Percentiles rank a stretch among this genome's conserved stretches.
phyloP scores from a whole-genome alignment of 106 monocot species.

The Narthecium ossifragum region DNA sequence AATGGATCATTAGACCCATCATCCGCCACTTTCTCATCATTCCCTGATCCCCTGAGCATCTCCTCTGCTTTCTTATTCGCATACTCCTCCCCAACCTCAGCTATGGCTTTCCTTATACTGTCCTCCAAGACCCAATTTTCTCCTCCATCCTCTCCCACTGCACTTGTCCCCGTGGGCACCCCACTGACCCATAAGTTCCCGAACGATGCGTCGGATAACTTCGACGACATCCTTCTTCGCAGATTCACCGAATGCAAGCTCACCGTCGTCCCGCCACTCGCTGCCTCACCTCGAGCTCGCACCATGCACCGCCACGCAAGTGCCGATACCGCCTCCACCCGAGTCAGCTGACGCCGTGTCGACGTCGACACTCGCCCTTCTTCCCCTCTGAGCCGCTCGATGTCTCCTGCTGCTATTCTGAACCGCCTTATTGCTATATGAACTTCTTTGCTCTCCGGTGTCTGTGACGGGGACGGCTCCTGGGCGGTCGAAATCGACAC shows the following conservation, averaged over 20 bases:
- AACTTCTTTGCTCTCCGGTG: not conserved
- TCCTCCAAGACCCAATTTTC: not conserved
- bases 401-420: not conserved
- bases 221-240: not conserved
- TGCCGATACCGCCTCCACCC: conserved; percentile 19
- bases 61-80: conserved; percentile 2
- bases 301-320: conserved; percentile 14
- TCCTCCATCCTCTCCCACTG: not conserved
- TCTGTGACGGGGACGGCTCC: no score
- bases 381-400: conserved; percentile 8
- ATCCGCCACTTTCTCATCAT: not conserved
- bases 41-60: not conserved
- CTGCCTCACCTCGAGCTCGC: not conserved
- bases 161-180: not conserved
- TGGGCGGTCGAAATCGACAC: not conserved
- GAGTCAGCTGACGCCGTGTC: not conserved
- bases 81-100: conserved; percentile 2
- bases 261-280: not conserved
- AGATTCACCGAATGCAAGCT: conserved; percentile 7
- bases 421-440: not conserved
- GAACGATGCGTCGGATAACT: not conserved
- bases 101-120: conserved; percentile 4
- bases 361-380: not conserved
- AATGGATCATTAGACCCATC: not conserved
- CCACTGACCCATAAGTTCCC: conserved; percentile 11